phyloP scores from a whole-genome alignment of 108 stramenopile species.

The Aurantiochytrium sp. region DNA sequence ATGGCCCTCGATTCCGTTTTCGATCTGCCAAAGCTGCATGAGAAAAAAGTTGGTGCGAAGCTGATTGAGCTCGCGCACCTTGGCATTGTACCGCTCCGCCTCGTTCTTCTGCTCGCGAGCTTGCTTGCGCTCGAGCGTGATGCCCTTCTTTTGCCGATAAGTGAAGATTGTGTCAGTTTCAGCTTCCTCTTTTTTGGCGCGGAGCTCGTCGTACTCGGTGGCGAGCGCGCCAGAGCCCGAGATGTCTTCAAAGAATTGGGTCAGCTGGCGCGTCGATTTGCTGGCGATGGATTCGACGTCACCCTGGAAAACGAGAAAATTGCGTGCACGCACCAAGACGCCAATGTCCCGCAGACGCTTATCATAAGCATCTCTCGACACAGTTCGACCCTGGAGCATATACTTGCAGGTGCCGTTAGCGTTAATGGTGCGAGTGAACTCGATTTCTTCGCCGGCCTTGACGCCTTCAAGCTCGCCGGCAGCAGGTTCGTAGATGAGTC shows the following conservation, averaged over 20 bases:
- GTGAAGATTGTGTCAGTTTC: neutral
- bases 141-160: neutral
- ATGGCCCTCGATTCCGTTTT: conserved; percentile 64
- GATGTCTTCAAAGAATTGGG: conserved; percentile 84
- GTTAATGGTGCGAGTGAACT: conserved; percentile 74
- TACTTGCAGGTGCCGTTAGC: conserved; percentile 73
- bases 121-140: neutral
- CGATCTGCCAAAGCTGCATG: conserved; percentile 83
- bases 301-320: conserved; percentile 98
- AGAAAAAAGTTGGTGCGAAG: conserved; percentile 75
- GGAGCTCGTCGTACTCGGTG: conserved; percentile 64
- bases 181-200: conserved; percentile 61
- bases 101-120: conserved; percentile 42
- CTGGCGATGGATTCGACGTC: conserved; percentile 91
- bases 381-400: conserved; percentile 63
- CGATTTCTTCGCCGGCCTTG: conserved; percentile 30
- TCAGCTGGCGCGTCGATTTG: conserved; percentile 81
- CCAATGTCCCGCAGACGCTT: conserved; percentile 60
- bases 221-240: conserved; percentile 69
- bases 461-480: conserved; percentile 28
- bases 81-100: conserved; percentile 71
- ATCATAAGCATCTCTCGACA: conserved; percentile 77
- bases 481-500: conserved; percentile 59
- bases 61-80: conserved; percentile 56
- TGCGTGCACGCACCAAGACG: conserved; percentile 92